Evolutionary conservation across 1,284 basidiomycete species (phyloP).

Genomic region (Ganoderma sp.): DNA sequence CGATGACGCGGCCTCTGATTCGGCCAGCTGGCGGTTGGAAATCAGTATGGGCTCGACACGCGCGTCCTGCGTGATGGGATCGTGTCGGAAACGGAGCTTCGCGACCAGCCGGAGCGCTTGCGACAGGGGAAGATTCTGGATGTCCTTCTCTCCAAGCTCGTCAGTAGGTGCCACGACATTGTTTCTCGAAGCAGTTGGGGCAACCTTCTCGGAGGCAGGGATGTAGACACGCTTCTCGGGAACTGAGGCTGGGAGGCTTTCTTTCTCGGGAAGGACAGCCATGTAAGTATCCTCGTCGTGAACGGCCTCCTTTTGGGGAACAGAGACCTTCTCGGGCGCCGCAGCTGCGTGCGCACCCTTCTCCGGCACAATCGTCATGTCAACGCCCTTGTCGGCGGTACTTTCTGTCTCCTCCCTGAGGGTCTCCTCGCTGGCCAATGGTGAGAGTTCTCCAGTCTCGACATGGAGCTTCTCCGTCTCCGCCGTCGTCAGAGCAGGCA

Average conservation of each 20-base stretch:
- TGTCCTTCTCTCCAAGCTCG: slow-evolving; percentile 8
- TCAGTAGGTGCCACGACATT: slow-evolving; percentile 11
- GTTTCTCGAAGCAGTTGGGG: neutral
- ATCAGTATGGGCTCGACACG: slow-evolving; percentile 65
- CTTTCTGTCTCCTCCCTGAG: slow-evolving; percentile 27
- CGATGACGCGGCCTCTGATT: slow-evolving; percentile 26
- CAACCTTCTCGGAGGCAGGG: slow-evolving; percentile 5
- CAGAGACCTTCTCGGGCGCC: neutral
- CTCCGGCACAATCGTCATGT: neutral
- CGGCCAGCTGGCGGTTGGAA: slow-evolving; percentile 58
- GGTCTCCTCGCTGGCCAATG: slow-evolving; percentile 29
- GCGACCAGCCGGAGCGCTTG: slow-evolving; percentile 69
- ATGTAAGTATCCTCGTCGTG: neutral
- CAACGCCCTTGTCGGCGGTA: neutral
- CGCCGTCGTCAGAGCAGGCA: slow-evolving; percentile 2
- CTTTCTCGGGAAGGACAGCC: neutral
- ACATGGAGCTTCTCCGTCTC: slow-evolving; percentile 18
- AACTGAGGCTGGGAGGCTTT: neutral
- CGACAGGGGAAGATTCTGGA: slow-evolving; percentile 44
- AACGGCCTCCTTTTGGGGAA: slow-evolving; percentile 20
- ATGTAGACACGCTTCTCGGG: slow-evolving; percentile 1
- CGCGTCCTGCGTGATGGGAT: slow-evolving; percentile 64
- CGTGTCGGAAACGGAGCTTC: slow-evolving; percentile 61
- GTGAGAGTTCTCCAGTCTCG: slow-evolving; percentile 27
- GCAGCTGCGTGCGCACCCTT: neutral